Evolutionary conservation across 2,329 filamentous ascomycete genomes (phyloP).

Genomic region (Colletotrichum lini): DNA sequence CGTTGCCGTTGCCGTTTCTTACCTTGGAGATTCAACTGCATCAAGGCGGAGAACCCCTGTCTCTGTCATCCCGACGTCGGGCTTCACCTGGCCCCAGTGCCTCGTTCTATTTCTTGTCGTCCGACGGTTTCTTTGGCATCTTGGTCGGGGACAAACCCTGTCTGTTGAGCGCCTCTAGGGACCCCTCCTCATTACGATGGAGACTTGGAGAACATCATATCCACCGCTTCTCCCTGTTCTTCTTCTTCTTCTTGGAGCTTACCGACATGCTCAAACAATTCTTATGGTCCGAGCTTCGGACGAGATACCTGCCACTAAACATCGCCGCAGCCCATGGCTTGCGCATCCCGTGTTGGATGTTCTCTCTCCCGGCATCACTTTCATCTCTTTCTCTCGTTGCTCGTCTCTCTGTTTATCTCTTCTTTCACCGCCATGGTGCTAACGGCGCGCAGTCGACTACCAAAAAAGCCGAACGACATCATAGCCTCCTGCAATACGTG

Average conservation of each 20-base stretch:
- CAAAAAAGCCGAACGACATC: conserved; percentile 22
- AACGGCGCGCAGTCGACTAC: conserved; percentile 8
- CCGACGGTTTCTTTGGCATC: conserved; percentile 4
- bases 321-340: conserved; percentile 20
- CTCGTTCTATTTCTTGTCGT: conserved; percentile 6
- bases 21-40: conserved; percentile 17
- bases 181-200: not conserved
- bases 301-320: conserved; percentile 18
- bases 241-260: not conserved
- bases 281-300: conserved; percentile 28
- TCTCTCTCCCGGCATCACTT: not conserved
- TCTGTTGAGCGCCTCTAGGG: conserved; percentile 22
- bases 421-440: not conserved
- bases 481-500: conserved; percentile 34
- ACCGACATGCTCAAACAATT: conserved; percentile 10
- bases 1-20: conserved; percentile 24
- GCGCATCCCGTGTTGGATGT: not conserved
- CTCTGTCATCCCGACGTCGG: not conserved
- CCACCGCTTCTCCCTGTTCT: not conserved
- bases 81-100: not conserved
- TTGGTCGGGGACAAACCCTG: conserved; percentile 21
- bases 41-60: conserved; percentile 35
- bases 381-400: not conserved
- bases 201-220: conserved; percentile 2
- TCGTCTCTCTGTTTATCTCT: not conserved